phyloP scores from a whole-genome alignment of 495 filamentous ascomycete genomes.

The Friedmanniomyces endolithicus region DNA sequence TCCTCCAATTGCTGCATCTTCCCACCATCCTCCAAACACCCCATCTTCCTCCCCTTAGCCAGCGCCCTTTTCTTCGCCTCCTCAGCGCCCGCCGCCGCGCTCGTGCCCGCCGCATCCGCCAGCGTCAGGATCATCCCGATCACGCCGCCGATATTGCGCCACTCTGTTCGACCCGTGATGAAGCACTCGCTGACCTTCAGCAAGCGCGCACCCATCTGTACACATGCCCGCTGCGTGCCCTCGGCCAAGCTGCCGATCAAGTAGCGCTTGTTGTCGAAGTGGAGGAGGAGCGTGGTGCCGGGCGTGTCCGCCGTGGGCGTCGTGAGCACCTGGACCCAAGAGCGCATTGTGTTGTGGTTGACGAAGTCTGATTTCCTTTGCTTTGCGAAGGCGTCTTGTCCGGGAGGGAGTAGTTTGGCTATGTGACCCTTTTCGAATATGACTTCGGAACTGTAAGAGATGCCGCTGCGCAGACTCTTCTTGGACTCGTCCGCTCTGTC shows the following conservation, averaged over 20 bases:
- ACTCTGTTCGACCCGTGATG: conserved; percentile 62
- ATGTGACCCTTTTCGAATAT: neutral
- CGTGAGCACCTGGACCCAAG: conserved; percentile 55
- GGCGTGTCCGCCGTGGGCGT: conserved; percentile 86
- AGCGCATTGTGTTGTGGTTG: conserved; percentile 45
- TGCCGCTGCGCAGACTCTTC: neutral
- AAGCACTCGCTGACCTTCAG: conserved; percentile 60
- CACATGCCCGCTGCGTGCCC: conserved; percentile 66
- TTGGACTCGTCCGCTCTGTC: neutral
- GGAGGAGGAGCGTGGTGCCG: conserved; percentile 60
- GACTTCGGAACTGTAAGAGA: neutral
- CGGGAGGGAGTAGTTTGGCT: neutral
- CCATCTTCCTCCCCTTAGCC: conserved; percentile 3
- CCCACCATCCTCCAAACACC: conserved; percentile 22
- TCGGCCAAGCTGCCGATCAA: conserved; percentile 77
- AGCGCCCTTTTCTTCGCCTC: conserved; percentile 14
- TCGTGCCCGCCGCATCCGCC: conserved; percentile 46
- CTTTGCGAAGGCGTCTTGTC: neutral
- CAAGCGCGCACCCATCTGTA: conserved; percentile 50
- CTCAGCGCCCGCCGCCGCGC: conserved; percentile 22
- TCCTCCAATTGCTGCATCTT: conserved; percentile 17
- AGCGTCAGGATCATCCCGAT: conserved; percentile 72
- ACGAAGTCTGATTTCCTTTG: neutral
- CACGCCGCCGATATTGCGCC: conserved; percentile 65
- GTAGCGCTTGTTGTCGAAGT: conserved; percentile 71